A percentile compares a stretch with the other conserved stretches of the same genome.
These are phyloP conservation scores for Corchorus capsularis DNA, from an alignment of 345 rosid species.

Conservation along the genomic window DNA sequence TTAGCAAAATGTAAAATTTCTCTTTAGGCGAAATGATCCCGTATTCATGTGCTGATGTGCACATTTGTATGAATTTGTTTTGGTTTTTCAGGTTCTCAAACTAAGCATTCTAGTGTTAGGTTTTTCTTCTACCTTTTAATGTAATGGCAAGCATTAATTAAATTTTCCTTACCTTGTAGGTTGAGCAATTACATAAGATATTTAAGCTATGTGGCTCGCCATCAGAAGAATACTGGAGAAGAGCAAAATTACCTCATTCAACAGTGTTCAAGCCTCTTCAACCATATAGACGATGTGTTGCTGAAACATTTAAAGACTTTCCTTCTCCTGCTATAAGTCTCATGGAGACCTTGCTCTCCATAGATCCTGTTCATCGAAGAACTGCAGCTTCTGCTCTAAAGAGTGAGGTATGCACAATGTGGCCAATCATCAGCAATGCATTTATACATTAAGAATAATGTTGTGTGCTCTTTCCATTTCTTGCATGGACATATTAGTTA, in stretches of 20 bases:
- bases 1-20: not conserved
- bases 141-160: not conserved
- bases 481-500: not conserved
- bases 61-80: not conserved
- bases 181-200: conserved; percentile 93
- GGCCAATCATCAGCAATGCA: not conserved
- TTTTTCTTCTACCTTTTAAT: not conserved
- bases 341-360: conserved; percentile 72
- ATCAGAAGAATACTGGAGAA: conserved; percentile 76
- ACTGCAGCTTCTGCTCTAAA: conserved; percentile 74
- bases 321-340: conserved; percentile 66
- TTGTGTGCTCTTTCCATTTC: not conserved
- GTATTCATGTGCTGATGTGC: not conserved
- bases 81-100: not conserved
- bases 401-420: conserved; percentile 66
- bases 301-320: conserved; percentile 62
- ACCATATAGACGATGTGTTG: conserved; percentile 70
- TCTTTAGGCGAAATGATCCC: not conserved
- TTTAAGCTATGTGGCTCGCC: conserved; percentile 97
- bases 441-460: not conserved
- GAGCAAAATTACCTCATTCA: conserved; percentile 59
- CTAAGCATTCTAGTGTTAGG: not conserved
- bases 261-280: conserved; percentile 79
- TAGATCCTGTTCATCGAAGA: conserved; percentile 80
- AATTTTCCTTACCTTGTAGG: conserved; percentile 34